Conservation (phyloP, 768 basidiomycete genomes). For the Calvatia gigantea region DNA sequence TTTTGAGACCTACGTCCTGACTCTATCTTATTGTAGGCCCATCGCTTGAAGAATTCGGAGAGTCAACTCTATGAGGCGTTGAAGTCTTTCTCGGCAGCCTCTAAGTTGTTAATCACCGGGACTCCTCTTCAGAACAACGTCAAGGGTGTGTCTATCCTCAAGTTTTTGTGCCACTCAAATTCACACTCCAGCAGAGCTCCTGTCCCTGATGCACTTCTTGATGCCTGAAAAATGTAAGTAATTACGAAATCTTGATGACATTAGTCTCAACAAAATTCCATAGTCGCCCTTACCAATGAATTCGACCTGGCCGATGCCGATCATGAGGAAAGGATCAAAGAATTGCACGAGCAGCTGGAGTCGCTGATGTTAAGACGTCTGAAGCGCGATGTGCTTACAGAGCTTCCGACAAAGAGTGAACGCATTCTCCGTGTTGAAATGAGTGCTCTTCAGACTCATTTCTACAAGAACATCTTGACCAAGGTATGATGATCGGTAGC, state of each 20-base stretch:
- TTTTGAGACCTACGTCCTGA: conserved; percentile 16
- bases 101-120: conserved; percentile 95
- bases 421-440: conserved; percentile 97
- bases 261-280: conserved; percentile 1
- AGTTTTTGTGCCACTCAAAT: conserved; percentile 2
- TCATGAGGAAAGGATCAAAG: conserved; percentile 93
- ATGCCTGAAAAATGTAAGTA: conserved; percentile 95
- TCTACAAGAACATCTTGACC: conserved; percentile 97
- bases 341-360: conserved; percentile 89
- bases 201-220: conserved; percentile 98
- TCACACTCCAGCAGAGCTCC: conserved; percentile 57
- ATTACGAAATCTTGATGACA: conserved; percentile 1
- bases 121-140: conserved; percentile 99
- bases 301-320: conserved; percentile 93
- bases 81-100: conserved; percentile 81
- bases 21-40: conserved; percentile 59
- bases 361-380: conserved; percentile 91
- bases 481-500: conserved; percentile 47
- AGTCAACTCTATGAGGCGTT: conserved; percentile 96
- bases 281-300: conserved; percentile 90
- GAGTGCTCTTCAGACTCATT: conserved; percentile 93
- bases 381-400: conserved; percentile 95
- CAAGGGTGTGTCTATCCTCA: conserved; percentile 61
- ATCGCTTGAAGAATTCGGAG: conserved; percentile 97
- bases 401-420: conserved; percentile 96